Evolutionary conservation across 2,329 filamentous ascomycete species (phyloP).

Genomic region (Pseudogymnoascus sp.): DNA sequence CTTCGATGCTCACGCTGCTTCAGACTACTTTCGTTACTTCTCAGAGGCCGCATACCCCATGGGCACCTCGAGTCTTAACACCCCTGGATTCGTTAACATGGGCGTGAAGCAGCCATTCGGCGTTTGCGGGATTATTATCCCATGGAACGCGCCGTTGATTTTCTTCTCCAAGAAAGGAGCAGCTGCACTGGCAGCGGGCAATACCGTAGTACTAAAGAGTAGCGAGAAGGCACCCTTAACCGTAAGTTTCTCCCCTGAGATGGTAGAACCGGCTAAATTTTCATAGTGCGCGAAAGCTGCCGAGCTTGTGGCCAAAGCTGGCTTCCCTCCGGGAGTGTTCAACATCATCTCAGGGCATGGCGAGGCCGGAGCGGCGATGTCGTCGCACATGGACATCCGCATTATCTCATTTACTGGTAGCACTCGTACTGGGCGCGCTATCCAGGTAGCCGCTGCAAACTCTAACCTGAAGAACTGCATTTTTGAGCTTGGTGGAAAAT

Average conservation of each 20-base stretch:
- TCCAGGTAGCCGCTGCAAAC: constrained; percentile 41
- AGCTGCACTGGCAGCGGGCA: constrained; percentile 49
- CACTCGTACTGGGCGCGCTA: constrained; percentile 39
- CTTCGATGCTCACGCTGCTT: constrained; percentile 13
- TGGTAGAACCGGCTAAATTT: constrained; percentile 41
- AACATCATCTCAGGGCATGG: constrained; percentile 47
- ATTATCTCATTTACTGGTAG: constrained; percentile 54
- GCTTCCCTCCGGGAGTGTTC: constrained; percentile 44
- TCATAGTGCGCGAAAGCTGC: not conserved
- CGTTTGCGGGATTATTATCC: constrained; percentile 41
- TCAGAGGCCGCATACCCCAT: not conserved
- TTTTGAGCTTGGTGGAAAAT: constrained; percentile 47
- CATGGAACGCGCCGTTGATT: constrained; percentile 51
- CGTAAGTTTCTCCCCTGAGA: constrained; percentile 42
- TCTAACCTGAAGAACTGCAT: constrained; percentile 45
- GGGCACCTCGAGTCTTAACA: not conserved
- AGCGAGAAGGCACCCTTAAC: constrained; percentile 45
- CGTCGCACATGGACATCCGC: constrained; percentile 40
- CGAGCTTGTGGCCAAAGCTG: constrained; percentile 1
- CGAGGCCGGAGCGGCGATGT: constrained; percentile 44
- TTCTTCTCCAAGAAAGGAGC: constrained; percentile 47
- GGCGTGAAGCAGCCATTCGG: constrained; percentile 31
- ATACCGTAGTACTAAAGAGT: constrained; percentile 37
- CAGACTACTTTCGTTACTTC: not conserved
- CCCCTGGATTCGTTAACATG: not conserved